Conservation (phyloP, 177 flowering plant genomes). For the Vitis hybrid region DNA sequence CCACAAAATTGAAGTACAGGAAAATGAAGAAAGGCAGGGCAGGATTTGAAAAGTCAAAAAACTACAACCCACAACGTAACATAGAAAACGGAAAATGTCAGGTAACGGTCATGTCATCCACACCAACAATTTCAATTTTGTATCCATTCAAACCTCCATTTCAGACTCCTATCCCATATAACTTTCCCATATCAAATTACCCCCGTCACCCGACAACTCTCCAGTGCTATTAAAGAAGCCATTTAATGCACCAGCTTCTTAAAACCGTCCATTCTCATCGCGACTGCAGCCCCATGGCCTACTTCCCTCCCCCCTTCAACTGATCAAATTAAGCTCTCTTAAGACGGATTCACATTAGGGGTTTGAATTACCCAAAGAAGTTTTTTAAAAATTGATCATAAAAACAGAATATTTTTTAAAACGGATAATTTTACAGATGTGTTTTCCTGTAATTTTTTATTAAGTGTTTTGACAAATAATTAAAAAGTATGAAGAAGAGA, state of each 20-base stretch:
- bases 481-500: too few relatives aligned
- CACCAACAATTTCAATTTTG: too few relatives aligned
- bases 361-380: background rate
- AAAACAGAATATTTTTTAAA: background rate
- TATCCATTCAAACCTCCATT: background rate
- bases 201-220: background rate
- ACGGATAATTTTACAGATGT: background rate
- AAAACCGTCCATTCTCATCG: background rate
- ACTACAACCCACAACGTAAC: too few relatives aligned
- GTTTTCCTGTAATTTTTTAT: background rate
- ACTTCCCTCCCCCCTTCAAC: background rate
- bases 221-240: constrained; percentile 12
- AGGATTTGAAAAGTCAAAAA: too few relatives aligned
- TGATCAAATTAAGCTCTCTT: too few relatives aligned
- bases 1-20: too few relatives aligned
- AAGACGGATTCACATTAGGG: too few relatives aligned
- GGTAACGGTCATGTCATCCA: too few relatives aligned
- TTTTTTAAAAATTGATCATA: background rate
- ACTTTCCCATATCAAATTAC: too few relatives aligned
- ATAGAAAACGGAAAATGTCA: too few relatives aligned
- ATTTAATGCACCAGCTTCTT: constrained; percentile 13
- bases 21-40: too few relatives aligned
- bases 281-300: background rate
- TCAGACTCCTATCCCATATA: too few relatives aligned
- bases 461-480: background rate